These are phyloP conservation scores for Barnettozyma botsteinii DNA, from an alignment of 805 yeast species.

Conservation along the genomic window DNA sequence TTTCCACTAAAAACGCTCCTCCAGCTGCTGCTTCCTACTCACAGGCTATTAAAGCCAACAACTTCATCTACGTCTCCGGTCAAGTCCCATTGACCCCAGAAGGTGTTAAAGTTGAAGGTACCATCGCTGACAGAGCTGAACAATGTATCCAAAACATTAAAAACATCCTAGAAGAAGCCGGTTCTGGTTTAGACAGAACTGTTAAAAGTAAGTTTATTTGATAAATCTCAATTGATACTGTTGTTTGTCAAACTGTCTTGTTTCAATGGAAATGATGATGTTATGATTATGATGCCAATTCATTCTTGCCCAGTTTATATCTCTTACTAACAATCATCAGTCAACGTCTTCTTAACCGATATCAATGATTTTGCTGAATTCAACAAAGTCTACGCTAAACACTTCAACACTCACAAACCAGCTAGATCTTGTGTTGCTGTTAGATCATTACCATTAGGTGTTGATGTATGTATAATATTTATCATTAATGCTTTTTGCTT, in stretches of 20 bases:
- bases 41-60: constrained; percentile 89
- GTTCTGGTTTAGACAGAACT: constrained; percentile 75
- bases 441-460: constrained; percentile 82
- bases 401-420: constrained; percentile 76
- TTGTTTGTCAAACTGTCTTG: too few relatives aligned
- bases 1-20: constrained; percentile 76
- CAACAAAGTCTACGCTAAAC: constrained; percentile 76
- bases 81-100: constrained; percentile 89
- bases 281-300: neutral
- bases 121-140: constrained; percentile 72
- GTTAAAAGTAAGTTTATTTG: constrained; percentile 56
- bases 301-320: neutral
- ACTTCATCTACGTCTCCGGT: constrained; percentile 88
- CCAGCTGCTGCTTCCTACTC: constrained; percentile 96
- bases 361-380: constrained; percentile 80
- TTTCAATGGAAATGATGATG: too few relatives aligned
- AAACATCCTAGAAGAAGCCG: constrained; percentile 75
- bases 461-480: constrained; percentile 36
- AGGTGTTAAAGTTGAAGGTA: constrained; percentile 71
- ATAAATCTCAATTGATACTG: neutral
- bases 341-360: constrained; percentile 84
- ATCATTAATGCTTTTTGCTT: neutral
- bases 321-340: constrained; percentile 14
- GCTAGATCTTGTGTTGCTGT: constrained; percentile 99
- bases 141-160: constrained; percentile 64